phyloP scores from a whole-genome alignment of 1,139 yeast genomes.

The Candida freyschussii region DNA sequence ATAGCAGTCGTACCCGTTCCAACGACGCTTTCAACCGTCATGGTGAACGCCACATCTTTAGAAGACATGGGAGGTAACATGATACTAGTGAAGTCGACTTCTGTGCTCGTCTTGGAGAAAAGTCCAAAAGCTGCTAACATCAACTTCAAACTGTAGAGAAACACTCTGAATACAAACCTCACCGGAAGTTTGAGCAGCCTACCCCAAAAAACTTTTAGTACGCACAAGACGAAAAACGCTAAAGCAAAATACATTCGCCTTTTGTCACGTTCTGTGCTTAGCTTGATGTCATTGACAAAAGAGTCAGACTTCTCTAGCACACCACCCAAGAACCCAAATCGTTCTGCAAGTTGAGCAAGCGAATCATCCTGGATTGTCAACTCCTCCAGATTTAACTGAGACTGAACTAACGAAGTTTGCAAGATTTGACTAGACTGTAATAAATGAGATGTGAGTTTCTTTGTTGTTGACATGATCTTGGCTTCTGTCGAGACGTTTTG shows the following conservation, averaged over 20 bases:
- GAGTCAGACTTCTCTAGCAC: constrained; percentile 46
- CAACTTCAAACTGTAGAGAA: constrained; percentile 42
- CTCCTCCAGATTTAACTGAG: constrained; percentile 55
- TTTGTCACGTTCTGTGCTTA: constrained; percentile 51
- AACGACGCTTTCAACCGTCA: constrained; percentile 2
- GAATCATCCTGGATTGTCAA: constrained; percentile 52
- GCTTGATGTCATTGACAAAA: constrained; percentile 43
- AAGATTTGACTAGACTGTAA: constrained; percentile 37
- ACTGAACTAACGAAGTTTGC: constrained; percentile 51
- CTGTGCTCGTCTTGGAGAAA: constrained; percentile 10
- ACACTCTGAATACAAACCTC: constrained; percentile 43
- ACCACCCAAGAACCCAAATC: constrained; percentile 40
- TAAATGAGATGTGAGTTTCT: constrained; percentile 31
- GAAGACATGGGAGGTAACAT: constrained; percentile 3
- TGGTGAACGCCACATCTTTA: constrained; percentile 2
- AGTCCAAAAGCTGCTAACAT: constrained; percentile 28
- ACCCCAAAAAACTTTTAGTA: constrained; percentile 54
- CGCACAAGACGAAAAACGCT: constrained; percentile 44
- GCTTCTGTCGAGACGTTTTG: constrained; percentile 25
- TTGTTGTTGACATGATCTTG: constrained; percentile 31
- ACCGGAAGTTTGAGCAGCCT: constrained; percentile 49
- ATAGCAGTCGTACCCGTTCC: constrained; percentile 1
- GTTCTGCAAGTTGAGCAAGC: constrained; percentile 40
- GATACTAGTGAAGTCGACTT: constrained; percentile 4
- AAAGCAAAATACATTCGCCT: constrained; percentile 48